Base-by-base conservation (phyloP, 208 protist species). In the Lotmaria passim region DNA sequence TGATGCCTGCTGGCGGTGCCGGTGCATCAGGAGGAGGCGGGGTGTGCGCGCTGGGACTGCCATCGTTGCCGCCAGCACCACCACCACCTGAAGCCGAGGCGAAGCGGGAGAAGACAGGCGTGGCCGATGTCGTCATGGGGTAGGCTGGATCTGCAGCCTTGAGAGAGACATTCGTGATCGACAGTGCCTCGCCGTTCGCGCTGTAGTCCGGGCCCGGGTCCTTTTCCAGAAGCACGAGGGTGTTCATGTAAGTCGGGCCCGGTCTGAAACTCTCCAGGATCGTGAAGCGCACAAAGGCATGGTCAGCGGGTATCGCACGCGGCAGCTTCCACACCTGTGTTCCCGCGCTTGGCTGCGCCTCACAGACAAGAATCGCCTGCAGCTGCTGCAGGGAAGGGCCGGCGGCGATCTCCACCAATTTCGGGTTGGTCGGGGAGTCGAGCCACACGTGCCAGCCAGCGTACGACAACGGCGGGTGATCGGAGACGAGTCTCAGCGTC, bases 361-460 rank as follows among this genome's bases (percentile, higher is more conserved):
- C 71, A 50, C 91, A 96, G 15, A 93, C 68, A 7, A 93, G 70
- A 23, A 91, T 67, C 17, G 82, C 38, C n/a, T 36, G 41, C 77
- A 93, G 55, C 31, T 74, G 51, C 15, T 87, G 66, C 5, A 36
- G 14, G 0, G 83, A 81, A 24, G 69, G 73, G 17, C 89, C 91
- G 6, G 87, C 87, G 1, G 85, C 81, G 2, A 96, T 73, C 61
- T 94, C 87, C 7, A 96, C 89, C 41, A 67, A 75, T 59, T 85
- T 90, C 1, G 89, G 89, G 79, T 96, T 96, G 7, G 87, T 94
- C 19, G 87, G 46, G 67, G 91, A 93, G 68, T 94, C 87, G 53
- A 93, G 87, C 87, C 87, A 93, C 17, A 96, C 91, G 38, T 94
- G 79, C 89, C 91, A 96, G 3, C 91, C 91, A 7, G 77, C 87